Base-by-base conservation (phyloP, 202 grass and related monocot genomes). In the Digitaria exilis region DNA sequence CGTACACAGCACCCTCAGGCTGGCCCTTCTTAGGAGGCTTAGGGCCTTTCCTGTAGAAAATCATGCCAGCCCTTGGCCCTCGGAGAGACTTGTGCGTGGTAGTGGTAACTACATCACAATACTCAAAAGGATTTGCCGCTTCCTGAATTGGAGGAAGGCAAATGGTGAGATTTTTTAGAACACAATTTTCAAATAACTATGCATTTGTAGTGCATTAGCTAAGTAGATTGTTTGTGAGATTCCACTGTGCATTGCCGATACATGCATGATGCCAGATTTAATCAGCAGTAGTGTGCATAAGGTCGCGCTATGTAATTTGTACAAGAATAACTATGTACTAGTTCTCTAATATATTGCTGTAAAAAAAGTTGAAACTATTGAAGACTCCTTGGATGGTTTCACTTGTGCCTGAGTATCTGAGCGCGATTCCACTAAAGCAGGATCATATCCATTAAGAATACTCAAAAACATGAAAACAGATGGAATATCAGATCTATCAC, bases 21-120 rank as follows among this genome's bases (percentile, higher is more conserved):
- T 98, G 96, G 24, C 96, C 96, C 91, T 98, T 98, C 83, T 96
- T 98, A 3, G 96, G 91, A 54, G 93, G 96, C 81, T 94, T 98
- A 76, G 96, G 96, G 13, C 96, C 96, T 77, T 98, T 98, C 72
- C 93, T 89, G 87, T 96, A 98, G 85, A 98, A 98, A 64, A 98
- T 98, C 96, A 98, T 98, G 62, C 96, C 96, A 65, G 96, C 84
- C 78, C 96, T 93, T 52, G 96, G 96, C 21, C 93, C 96, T 64
- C 96, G 75, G 35, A 98, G 96, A 60, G 90, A 94, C 83, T 96
- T 98, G 87, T 98, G 96, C 3, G 96, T 98, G 43, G 96, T 98
- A 15, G 96, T 98, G 4, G 96, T 98, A 46, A 98, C 96, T 46
- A 98, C 84, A 73, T 98, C 96, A 87, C 96, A 96, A 35, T 81